Percentiles rank a stretch among this genome's conserved stretches.
These are phyloP conservation scores for Trichoderma atroviride DNA, from an alignment of 2,329 filamentous ascomycete genomes.

Conservation along the genomic window DNA sequence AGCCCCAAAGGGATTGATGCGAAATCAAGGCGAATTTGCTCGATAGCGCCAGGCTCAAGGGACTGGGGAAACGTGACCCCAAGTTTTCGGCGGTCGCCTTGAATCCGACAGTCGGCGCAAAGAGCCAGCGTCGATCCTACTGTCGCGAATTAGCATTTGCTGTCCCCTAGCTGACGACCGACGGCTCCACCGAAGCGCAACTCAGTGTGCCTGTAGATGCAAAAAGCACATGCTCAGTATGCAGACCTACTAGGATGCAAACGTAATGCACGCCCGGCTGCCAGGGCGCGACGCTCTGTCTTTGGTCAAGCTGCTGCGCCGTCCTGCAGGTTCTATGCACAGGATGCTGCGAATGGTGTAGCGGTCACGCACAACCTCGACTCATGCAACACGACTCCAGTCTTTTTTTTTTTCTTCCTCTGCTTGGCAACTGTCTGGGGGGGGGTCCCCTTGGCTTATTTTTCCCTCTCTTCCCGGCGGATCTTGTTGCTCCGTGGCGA, in stretches of 20 bases:
- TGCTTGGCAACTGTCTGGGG: constrained; percentile 1
- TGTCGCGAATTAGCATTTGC: not conserved
- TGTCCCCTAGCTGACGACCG: not conserved
- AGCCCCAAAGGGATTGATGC: not conserved
- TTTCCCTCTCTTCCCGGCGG: not conserved
- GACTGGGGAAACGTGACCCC: constrained; percentile 11
- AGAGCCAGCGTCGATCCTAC: constrained; percentile 7
- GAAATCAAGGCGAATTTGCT: not conserved
- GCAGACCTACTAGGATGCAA: constrained; percentile 4
- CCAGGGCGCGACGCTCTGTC: not conserved
- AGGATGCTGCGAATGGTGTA: constrained; percentile 22
- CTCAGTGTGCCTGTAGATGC: not conserved
- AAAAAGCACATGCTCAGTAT: constrained; percentile 2
- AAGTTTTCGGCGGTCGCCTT: not conserved
- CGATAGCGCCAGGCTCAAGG: not conserved
- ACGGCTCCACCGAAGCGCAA: constrained; percentile 5
- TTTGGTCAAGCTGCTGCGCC: constrained; percentile 5
- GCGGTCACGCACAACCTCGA: constrained; percentile 23
- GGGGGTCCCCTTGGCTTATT: constrained; percentile 9
- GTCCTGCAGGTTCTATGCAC: constrained; percentile 14
- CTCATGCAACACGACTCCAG: constrained; percentile 19
- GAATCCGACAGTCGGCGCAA: constrained; percentile 20
- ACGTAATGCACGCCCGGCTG: not conserved
- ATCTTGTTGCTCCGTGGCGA: not conserved
- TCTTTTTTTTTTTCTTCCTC: not conserved